Conservation (phyloP, 768 basidiomycete species). For the Collybiopsis luxurians region DNA sequence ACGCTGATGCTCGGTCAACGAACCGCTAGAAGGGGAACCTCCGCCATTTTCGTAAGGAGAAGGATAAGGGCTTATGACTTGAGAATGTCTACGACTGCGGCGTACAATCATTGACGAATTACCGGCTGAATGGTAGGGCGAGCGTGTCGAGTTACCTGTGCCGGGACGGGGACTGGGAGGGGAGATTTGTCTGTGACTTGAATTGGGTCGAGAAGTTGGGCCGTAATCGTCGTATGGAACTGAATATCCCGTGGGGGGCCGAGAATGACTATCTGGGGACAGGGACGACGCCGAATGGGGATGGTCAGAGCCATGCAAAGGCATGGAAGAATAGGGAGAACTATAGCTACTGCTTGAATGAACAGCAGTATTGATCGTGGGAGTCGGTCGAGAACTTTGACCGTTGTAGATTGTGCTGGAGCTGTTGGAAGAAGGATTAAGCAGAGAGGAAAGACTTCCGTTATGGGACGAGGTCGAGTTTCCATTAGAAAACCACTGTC, state of each 20-base stretch:
- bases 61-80: slow-evolving; percentile 86
- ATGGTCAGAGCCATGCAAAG: slow-evolving; percentile 59
- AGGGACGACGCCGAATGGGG: slow-evolving; percentile 58
- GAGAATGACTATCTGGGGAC: slow-evolving; percentile 77
- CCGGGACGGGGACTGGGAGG: slow-evolving; percentile 69
- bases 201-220: slow-evolving; percentile 73
- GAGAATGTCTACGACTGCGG: slow-evolving; percentile 75
- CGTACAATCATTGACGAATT: slow-evolving; percentile 63
- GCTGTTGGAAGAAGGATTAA: slow-evolving; percentile 60
- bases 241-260: slow-evolving; percentile 84
- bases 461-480: slow-evolving; percentile 61
- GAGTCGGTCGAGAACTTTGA: slow-evolving; percentile 52
- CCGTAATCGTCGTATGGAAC: slow-evolving; percentile 70
- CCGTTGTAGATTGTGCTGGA: slow-evolving; percentile 37
- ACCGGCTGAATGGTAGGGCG: slow-evolving; percentile 34
- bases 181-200: slow-evolving; percentile 62
- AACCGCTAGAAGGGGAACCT: slow-evolving; percentile 6
- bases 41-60: slow-evolving; percentile 66
- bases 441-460: slow-evolving; percentile 71
- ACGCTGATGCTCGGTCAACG: slow-evolving; percentile 51
- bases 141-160: slow-evolving; percentile 64
- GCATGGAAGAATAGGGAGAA: slow-evolving; percentile 67
- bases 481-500: slow-evolving; percentile 46
- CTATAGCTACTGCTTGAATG: slow-evolving; percentile 36
- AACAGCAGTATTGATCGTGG: slow-evolving; percentile 64